Percentiles rank a stretch among this genome's conserved stretches.
Conservation (phyloP, 2,329 filamentous ascomycete genomes). For the Dothideomycetes sp. region DNA sequence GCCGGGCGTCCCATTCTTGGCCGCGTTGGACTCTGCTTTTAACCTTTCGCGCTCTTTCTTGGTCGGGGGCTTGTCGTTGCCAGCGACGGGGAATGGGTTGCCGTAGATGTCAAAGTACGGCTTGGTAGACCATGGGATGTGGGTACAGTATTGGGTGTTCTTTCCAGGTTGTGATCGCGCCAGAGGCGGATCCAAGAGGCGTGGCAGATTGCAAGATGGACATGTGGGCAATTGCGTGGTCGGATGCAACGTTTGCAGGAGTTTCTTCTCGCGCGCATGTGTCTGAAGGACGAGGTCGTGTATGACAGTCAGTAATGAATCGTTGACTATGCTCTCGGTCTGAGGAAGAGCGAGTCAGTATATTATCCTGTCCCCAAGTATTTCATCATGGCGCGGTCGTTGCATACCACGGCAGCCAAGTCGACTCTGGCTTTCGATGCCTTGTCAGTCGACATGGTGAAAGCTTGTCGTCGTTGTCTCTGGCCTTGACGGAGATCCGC, state of each 20-base stretch:
- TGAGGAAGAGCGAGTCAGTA: not conserved
- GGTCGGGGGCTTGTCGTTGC: constrained; percentile 46
- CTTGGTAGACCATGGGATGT: constrained; percentile 66
- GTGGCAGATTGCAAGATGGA: constrained; percentile 62
- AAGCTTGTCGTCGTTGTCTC: too few relatives aligned
- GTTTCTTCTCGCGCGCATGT: constrained; percentile 68
- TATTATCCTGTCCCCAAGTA: not conserved
- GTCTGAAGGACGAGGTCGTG: constrained; percentile 63
- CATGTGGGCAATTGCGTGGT: constrained; percentile 63
- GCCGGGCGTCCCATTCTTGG: constrained; percentile 33
- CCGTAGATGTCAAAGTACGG: constrained; percentile 71
- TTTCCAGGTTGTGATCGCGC: constrained; percentile 33
- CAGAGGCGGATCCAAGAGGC: constrained; percentile 59
- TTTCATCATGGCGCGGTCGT: not conserved
- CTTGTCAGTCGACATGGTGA: not conserved
- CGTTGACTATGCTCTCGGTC: constrained; percentile 57
- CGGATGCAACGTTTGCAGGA: constrained; percentile 62
- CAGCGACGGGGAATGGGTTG: constrained; percentile 64
- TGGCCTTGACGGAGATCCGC: too few relatives aligned
- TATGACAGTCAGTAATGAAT: constrained; percentile 65
- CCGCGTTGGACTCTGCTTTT: constrained; percentile 12
- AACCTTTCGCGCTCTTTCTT: constrained; percentile 66
- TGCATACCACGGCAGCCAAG: constrained; percentile 6
- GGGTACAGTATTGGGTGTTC: constrained; percentile 59
- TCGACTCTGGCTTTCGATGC: constrained; percentile 3